Conservation (phyloP, 2,329 filamentous ascomycete species). For the Cladosporium sp. region DNA sequence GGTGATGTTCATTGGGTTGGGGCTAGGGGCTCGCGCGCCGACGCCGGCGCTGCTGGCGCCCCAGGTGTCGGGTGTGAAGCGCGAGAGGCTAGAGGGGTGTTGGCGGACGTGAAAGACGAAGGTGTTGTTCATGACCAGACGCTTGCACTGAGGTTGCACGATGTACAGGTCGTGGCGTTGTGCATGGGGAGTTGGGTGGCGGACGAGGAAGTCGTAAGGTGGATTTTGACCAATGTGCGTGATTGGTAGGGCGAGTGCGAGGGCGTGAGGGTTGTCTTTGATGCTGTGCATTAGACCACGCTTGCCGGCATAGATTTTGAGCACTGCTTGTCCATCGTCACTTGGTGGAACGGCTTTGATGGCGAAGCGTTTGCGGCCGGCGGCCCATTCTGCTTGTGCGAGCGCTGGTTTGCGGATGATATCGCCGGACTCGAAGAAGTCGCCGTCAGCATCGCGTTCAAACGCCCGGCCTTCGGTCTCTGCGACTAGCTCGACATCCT, state of each 20-base stretch:
- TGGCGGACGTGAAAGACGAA: conserved; percentile 96
- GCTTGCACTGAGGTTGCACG: conserved; percentile 87
- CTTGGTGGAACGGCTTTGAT: conserved; percentile 88
- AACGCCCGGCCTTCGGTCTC: conserved; percentile 85
- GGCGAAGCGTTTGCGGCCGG: conserved; percentile 83
- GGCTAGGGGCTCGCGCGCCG: conserved; percentile 38
- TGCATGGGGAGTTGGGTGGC: conserved; percentile 96
- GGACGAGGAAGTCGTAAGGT: conserved; percentile 84
- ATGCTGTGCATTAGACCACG: conserved; percentile 95
- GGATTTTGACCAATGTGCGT: conserved; percentile 90
- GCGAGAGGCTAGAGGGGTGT: conserved; percentile 65
- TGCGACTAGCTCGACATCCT: conserved; percentile 85
- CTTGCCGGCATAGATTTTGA: conserved; percentile 92
- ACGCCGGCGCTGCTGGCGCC: conserved; percentile 31
- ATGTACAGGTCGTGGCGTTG: conserved; percentile 96
- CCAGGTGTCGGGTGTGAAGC: conserved; percentile 37
- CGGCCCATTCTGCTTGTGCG: conserved; percentile 87
- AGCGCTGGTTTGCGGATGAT: conserved; percentile 79
- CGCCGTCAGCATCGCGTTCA: conserved; percentile 78
- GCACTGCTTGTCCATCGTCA: conserved; percentile 79
- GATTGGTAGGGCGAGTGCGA: conserved; percentile 86
- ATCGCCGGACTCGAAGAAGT: conserved; percentile 90
- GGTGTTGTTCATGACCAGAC: conserved; percentile 88
- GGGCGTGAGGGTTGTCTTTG: conserved; percentile 88
- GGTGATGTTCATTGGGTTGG: conserved; percentile 42